Base-by-base conservation (phyloP, 2,329 filamentous ascomycete genomes). In the Harringtonia lauricola region DNA sequence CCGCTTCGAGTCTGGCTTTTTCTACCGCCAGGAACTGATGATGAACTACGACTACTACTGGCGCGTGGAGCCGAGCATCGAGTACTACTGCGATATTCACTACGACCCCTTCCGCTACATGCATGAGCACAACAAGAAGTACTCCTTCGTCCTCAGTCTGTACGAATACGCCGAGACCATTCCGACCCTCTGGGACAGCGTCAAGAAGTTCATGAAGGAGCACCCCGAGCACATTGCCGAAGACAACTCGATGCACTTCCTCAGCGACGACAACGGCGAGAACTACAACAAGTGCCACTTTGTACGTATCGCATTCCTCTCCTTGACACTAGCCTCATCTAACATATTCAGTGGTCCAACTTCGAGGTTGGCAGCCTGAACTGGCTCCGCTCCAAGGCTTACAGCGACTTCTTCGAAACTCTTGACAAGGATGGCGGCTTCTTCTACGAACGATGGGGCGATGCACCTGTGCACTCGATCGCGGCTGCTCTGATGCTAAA, bases 31-130 rank as follows among this genome's bases (percentile, higher is more conserved):
- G 63, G 76, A 79, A 26, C 68, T 95, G 53, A 89, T 98, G 86
- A 67, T 86, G 63, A 88, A 96, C 62, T 98, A 94, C 65, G 92
- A 98, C 60, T 98, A 87, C 78, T 98, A 98, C 76, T 98, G 92
- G 92, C 86, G 94, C 54, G 92, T 98, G 14, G 92, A 98, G 73
- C 92, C 92, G 55, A 92, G 86, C 65, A 81, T 98, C 60, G 86
- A 96, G 70, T 82, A 98, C 49, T 95, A 79, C 74, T 98, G 92
- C 67, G 92, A 98, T 60, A 76, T 98, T 57, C 76, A 87, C 64
- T 94, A 94, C 64, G 92, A 98, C 59, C 86, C 92, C 8, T 98
- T 98, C 81, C 86, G 86, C 51, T 88, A 79, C 70, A 95, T 98
- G 88, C 81, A 83, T 55, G 89, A 96, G 59, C 81, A 94, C 66